Base-by-base conservation (phyloP, 495 filamentous ascomycete genomes). In the Evansstolkia leycettana region DNA sequence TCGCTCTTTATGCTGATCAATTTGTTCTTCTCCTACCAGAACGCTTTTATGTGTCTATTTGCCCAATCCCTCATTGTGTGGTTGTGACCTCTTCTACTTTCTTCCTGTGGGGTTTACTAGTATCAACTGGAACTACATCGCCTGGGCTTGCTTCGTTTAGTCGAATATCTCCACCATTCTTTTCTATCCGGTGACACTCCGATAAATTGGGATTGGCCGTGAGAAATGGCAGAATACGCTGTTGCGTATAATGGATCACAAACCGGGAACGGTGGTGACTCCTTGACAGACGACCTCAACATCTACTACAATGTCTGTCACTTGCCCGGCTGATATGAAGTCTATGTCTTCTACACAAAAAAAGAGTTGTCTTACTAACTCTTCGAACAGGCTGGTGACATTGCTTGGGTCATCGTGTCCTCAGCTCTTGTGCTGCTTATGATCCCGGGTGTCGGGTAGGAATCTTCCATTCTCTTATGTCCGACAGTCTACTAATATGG, bases 381-480 rank as follows among this genome's bases (percentile, higher is more conserved):
- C 33, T 37, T 20, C 39, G 19, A 25, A 27, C 37, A 94, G 80
- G 65, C 75, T 37, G 90, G 90, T 42, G 84, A 96, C 63, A 86
- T 94, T 39, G 82, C 84, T 15, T 98, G 84, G 84, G 78, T 95
- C 60, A 70, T 96, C 41, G 81, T 77, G 5, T 74, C 82, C 8
- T 83, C 90, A 7, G 89, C 85, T 11, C 75, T 98, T 12, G 89
- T 98, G 37, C 61, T 98, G 46, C 76, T 96, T 52, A 98, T 98
- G 90, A 90, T 98, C 63, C 90, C 90, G 8, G 90, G 90, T 44
- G 87, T 98, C 55, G 90, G 75, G 75, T 79, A 66, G 43, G 67
- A 28, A 37, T 9, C n/a, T n/a, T n/a, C n/a, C n/a, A n/a, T n/a
- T n/a, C n/a, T n/a, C n/a, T n/a, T n/a, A n/a, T n/a, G n/a, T n/a